Evolutionary conservation across 352 stramenopile genomes (phyloP).

Genomic region (Pythium brachiatum): DNA sequence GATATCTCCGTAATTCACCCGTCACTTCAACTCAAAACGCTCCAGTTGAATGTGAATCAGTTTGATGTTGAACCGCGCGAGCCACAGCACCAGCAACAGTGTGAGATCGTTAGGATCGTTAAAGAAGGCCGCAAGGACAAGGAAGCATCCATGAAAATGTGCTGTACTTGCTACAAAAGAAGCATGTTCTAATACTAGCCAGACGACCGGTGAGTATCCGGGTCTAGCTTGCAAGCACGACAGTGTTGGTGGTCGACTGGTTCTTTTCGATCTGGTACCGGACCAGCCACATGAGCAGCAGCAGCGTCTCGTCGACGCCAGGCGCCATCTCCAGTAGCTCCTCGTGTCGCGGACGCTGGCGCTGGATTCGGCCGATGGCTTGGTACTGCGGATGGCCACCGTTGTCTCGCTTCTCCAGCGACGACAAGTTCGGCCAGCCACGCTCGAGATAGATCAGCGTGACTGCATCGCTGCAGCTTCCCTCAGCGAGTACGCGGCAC

Average conservation of each 20-base stretch:
- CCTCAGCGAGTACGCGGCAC: neutral
- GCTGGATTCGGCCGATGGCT: neutral
- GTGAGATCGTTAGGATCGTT: too few species aligned
- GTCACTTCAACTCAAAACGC: neutral
- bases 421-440: neutral
- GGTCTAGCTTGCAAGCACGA: too few species aligned
- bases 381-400: neutral
- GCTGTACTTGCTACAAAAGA: too few species aligned
- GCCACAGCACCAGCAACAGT: constrained; percentile 7
- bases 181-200: too few species aligned
- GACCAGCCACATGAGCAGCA: neutral
- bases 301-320: neutral
- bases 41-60: too few species aligned
- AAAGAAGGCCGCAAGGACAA: too few species aligned
- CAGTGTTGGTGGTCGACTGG: neutral
- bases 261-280: neutral
- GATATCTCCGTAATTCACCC: neutral
- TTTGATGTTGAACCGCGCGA: neutral
- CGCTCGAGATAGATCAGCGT: neutral
- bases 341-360: neutral
- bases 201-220: too few species aligned
- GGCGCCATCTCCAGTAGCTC: neutral
- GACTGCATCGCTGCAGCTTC: neutral
- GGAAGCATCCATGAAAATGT: too few species aligned
- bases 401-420: neutral